Conservation (phyloP, 169 alveolate species). For the Eimeria brunetti region DNA sequence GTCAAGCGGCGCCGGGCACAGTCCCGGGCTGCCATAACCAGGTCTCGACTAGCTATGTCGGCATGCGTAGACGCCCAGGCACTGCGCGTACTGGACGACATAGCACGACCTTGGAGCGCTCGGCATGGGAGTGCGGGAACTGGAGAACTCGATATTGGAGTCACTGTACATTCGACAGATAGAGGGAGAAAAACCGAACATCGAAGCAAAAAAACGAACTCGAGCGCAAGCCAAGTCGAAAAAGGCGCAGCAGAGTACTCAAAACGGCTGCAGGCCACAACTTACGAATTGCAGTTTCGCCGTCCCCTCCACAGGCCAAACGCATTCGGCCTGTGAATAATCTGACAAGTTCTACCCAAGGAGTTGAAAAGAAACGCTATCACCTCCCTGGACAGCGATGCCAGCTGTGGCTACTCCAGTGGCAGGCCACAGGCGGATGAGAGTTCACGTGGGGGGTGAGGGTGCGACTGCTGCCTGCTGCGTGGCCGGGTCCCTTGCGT, state of each 20-base stretch:
- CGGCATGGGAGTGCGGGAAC: conserved; percentile 56
- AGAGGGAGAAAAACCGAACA: conserved; percentile 7
- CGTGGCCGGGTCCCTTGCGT: conserved; percentile 69
- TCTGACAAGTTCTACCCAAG: conserved; percentile 69
- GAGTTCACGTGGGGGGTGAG: conserved; percentile 78
- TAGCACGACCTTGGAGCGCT: conserved; percentile 42
- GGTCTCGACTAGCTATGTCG: conserved; percentile 38
- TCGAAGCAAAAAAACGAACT: conserved; percentile 7
- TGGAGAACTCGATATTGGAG: conserved; percentile 38
- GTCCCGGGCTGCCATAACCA: not conserved
- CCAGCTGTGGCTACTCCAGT: conserved; percentile 77
- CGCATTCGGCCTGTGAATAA: conserved; percentile 62
- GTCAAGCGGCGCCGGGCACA: conserved; percentile 30
- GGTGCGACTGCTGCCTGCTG: conserved; percentile 76
- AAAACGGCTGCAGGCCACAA: conserved; percentile 67
- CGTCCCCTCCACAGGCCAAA: conserved; percentile 61
- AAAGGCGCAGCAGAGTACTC: conserved; percentile 67
- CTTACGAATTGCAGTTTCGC: conserved; percentile 28
- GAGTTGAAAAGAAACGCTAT: conserved; percentile 54
- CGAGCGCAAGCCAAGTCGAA: conserved; percentile 69
- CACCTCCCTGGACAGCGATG: conserved; percentile 61
- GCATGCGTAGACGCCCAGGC: conserved; percentile 56
- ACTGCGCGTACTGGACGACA: conserved; percentile 50
- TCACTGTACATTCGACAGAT: conserved; percentile 1
- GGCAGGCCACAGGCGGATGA: conserved; percentile 76